Conservation (phyloP, 306 rosid species). For the Albizia julibrissin region DNA sequence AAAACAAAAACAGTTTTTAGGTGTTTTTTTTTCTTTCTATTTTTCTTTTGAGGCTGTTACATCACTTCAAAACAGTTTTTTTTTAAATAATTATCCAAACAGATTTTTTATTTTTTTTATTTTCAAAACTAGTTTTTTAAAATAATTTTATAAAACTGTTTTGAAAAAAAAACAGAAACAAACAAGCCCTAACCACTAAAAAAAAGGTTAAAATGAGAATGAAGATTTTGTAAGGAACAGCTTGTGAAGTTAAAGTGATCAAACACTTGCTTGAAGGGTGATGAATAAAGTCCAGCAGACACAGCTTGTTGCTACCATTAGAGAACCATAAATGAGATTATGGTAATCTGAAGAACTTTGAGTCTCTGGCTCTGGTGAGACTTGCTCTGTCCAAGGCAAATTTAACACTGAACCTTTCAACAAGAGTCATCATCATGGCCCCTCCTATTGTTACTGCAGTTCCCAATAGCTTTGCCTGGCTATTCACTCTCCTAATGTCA, state of each 20-base stretch:
- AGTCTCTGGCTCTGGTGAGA: slow-evolving; percentile 10
- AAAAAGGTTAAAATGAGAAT: neutral
- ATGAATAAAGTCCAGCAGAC: slow-evolving; percentile 52
- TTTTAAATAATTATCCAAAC: no score
- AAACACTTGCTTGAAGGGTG: slow-evolving; percentile 46
- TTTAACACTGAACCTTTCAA: slow-evolving; percentile 43
- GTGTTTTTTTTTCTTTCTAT: no score
- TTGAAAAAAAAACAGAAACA: no score
- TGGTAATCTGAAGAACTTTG: slow-evolving; percentile 28
- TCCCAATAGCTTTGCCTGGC: slow-evolving; percentile 52
- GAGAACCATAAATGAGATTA: slow-evolving; percentile 48
- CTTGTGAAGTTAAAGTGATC: neutral
- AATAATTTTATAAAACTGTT: no score
- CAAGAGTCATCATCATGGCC: slow-evolving; percentile 54
- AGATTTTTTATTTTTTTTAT: no score
- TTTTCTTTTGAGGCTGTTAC: no score
- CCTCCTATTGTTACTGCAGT: slow-evolving; percentile 53
- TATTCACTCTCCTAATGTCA: slow-evolving; percentile 30
- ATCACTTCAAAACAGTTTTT: no score
- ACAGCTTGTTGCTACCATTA: slow-evolving; percentile 47
- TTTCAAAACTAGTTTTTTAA: no score
- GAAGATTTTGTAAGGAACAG: neutral
- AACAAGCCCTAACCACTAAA: no score
- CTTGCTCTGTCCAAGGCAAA: slow-evolving; percentile 43
- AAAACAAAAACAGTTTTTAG: no score